Evolutionary conservation across 2,329 filamentous ascomycete species (phyloP), one percentile per base, ranked within the genome.

Genomic region (Didymella segeticola): DNA sequence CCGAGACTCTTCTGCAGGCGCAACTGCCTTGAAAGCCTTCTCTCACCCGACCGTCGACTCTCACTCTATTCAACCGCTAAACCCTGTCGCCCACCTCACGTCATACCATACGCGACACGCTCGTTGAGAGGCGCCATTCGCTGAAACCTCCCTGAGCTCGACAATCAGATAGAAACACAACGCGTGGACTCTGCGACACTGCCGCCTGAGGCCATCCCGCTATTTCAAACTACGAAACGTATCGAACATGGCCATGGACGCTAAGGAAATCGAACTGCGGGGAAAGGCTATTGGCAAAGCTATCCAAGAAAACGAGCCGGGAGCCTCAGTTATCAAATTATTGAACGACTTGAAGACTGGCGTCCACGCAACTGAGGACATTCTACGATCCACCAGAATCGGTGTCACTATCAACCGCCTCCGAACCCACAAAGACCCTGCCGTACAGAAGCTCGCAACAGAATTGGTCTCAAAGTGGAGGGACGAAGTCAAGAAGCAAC

Each of bases 391-490:
- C 34, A 98, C 93, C n/a, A 90, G 89, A 66, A 93, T 96, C 45
- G 95, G 95, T 66, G 88, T 96, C 62, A 86, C 89, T 43, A 90
- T 98, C 59, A 93, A 93, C 74, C 93, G 92, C 73, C 85, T 89
- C 56, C 92, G 96, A 74, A 76, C 86, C 52, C 89, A 96, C 80
- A 92, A 90, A 74, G 86, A 93, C 36, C 78, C 82, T 2, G 79
- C 82, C 41, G 89, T 98, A 64, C 87, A 88, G 39, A 84, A 86
- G 45, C 81, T 90, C 36, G 92, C 95, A 3, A 82, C 84, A 55
- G 90, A 93, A 68, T 89, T 98, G 51, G 92, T 99, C 46, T 84
- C 83, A 58, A 96, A 93, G 75, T 96, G 91, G 91, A 90, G 89
- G 79, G 86, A 87, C 67, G 85, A 89, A 33, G 89, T 96, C 43